phyloP scores from a whole-genome alignment of 2,329 filamentous ascomycete species.

The Trichoderma citrinoviride region DNA sequence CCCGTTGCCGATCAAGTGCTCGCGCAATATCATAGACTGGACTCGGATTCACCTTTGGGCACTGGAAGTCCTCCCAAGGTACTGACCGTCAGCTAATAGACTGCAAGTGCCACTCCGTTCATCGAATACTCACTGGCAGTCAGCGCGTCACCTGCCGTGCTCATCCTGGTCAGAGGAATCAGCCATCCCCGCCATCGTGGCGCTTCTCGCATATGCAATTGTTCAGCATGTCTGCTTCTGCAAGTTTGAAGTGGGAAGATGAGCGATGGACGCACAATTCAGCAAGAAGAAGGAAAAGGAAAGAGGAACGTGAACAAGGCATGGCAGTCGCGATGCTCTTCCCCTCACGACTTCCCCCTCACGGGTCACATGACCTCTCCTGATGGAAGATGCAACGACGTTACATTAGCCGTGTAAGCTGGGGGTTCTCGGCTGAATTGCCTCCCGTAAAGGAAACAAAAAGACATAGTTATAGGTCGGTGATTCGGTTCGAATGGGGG shows the following conservation, averaged over 20 bases:
- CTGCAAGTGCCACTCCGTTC: not conserved
- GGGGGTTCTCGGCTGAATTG: not conserved
- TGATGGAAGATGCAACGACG: constrained; percentile 1
- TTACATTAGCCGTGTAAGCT: constrained; percentile 5
- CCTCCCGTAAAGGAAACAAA: too few species aligned
- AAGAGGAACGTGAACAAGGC: not conserved
- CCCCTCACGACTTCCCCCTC: constrained; percentile 22
- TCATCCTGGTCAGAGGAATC: not conserved
- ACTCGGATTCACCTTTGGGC: not conserved
- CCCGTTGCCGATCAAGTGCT: not conserved
- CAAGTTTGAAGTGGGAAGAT: not conserved
- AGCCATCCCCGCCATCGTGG: not conserved
- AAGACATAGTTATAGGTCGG: too few species aligned
- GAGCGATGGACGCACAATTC: not conserved
- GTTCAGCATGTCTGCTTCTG: not conserved
- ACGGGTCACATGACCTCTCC: constrained; percentile 22
- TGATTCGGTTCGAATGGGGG: not conserved
- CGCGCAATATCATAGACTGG: not conserved
- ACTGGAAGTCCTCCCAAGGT: not conserved
- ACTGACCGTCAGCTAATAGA: not conserved
- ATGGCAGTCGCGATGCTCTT: constrained; percentile 15
- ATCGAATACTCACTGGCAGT: not conserved
- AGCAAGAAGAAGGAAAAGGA: not conserved
- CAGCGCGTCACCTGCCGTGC: not conserved
- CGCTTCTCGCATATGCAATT: not conserved